Evolutionary conservation across 345 rosid genomes (phyloP).

Genomic region (Eucalyptus caleyi): DNA sequence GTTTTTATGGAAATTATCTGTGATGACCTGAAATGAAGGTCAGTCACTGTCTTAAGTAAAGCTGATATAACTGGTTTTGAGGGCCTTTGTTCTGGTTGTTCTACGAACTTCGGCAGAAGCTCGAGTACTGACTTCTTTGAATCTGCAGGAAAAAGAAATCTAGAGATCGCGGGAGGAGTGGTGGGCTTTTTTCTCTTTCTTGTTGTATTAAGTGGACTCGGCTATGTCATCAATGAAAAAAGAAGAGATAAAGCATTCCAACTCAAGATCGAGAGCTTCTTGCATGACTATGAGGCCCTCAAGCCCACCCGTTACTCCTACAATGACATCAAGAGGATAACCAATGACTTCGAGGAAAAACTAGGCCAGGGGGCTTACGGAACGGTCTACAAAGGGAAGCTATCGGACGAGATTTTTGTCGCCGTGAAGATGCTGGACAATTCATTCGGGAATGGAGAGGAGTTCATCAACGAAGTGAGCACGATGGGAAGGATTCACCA

Average conservation of each 20-base stretch:
- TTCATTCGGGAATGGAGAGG: background rate
- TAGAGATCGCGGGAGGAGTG: background rate
- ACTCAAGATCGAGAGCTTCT: conserved; percentile 1
- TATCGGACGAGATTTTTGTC: background rate
- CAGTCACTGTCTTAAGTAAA: background rate
- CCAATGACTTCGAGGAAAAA: background rate
- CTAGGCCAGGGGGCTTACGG: conserved; percentile 16
- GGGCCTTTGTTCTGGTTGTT: background rate
- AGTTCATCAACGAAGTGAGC: conserved; percentile 9
- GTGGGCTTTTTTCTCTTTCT: background rate
- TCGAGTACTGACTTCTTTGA: background rate
- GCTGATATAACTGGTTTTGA: background rate
- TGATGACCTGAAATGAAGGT: background rate
- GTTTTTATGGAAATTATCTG: background rate
- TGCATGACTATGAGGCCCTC: conserved; percentile 5
- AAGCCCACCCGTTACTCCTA: background rate
- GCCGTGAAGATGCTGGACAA: conserved; percentile 11
- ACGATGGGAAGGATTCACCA: conserved; percentile 17
- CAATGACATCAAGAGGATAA: background rate
- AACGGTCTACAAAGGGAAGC: conserved; percentile 7
- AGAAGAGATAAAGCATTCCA: background rate
- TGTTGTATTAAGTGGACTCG: background rate
- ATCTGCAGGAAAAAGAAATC: accelerated
- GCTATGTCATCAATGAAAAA: background rate
- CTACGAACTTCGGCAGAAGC: background rate